Percentiles rank a stretch among this genome's conserved stretches.
Conservation (phyloP, 495 filamentous ascomycete genomes). For the Oidiodendron maius region DNA sequence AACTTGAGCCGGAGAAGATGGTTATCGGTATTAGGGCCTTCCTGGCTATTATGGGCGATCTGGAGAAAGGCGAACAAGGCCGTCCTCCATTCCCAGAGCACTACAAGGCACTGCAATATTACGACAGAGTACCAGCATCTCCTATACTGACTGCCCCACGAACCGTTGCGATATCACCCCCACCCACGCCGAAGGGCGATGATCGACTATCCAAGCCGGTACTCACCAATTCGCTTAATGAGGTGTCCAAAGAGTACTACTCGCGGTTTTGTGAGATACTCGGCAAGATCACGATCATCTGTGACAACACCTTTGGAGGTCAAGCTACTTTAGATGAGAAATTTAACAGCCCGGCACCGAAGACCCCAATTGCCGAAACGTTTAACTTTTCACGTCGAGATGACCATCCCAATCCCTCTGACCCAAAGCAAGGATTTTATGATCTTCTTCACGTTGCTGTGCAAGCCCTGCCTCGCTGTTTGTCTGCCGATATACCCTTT, state of each 20-base stretch:
- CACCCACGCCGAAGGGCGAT: constrained; percentile 28
- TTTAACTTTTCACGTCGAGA: constrained; percentile 85
- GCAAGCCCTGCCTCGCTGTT: constrained; percentile 85
- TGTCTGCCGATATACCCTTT: constrained; percentile 86
- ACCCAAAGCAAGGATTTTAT: constrained; percentile 92
- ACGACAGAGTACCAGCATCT: constrained; percentile 44
- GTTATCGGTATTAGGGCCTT: constrained; percentile 94
- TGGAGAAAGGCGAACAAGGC: constrained; percentile 78
- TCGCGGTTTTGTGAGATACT: constrained; percentile 88
- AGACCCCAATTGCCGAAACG: constrained; percentile 89
- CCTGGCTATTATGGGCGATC: constrained; percentile 82
- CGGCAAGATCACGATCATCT: constrained; percentile 90
- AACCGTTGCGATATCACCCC: constrained; percentile 22
- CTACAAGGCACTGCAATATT: constrained; percentile 34
- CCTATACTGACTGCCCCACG: constrained; percentile 43
- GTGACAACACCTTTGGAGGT: constrained; percentile 93
- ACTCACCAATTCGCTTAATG: constrained; percentile 61
- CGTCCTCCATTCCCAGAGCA: constrained; percentile 75
- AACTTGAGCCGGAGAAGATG: constrained; percentile 92
- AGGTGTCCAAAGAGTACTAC: constrained; percentile 77
- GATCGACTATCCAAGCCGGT: constrained; percentile 71
- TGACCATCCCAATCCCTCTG: constrained; percentile 64
- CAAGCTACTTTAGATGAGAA: constrained; percentile 95
- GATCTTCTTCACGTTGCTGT: constrained; percentile 94
- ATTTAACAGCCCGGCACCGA: constrained; percentile 76